Base-by-base conservation (phyloP, 805 yeast genomes). In the Barnettozyma salicaria region DNA sequence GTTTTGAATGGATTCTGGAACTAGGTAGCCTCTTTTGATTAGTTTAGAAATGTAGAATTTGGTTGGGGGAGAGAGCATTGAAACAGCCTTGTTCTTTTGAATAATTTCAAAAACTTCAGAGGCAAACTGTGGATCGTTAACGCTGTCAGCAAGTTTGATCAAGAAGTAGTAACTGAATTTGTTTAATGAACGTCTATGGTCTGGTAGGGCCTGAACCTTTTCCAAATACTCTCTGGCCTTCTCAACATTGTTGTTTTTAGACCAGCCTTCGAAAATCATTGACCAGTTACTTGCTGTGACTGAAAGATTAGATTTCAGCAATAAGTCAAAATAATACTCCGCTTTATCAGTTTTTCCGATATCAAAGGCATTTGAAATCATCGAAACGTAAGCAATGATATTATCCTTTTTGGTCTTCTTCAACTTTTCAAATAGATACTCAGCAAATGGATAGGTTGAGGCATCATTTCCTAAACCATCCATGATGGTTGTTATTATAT, bases 401-500 rank as follows among this genome's bases (percentile, higher is more conserved):
- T 69, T 58, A 24, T 59, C 55, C 50, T 60, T 47, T 32, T 58
- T 61, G 36, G 47, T 47, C 4, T 30, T 41, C 48, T 60, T 56
- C 59, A 74, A 61, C 35, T 57, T 52, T 12, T 68, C 61, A 49
- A 70, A 74, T 19, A 80, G 47, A 2, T 50, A 46, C 30, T 80
- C 61, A 1, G 83, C 84, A n/a, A 75, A 67, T 11, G 59, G 63
- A 9, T 70, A 49, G 37, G 76, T 67, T 26, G 61, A 40, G n/a
- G 68, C 65, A 35, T 67, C 65, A 47, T 65, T 65, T 40, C 70
- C 61, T 41, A 80, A 63, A 11, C 77, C 77, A 36, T 68, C 71
- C 40, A 80, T 61, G 24, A 82, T 60, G 9, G 76, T 60, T 7
- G 79, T 65, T 39, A 68, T 55, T 19, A 82, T 72, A 37, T 60